phyloP scores from a whole-genome alignment of 768 basidiomycete genomes.

The Phlegmacium glaucopus region DNA sequence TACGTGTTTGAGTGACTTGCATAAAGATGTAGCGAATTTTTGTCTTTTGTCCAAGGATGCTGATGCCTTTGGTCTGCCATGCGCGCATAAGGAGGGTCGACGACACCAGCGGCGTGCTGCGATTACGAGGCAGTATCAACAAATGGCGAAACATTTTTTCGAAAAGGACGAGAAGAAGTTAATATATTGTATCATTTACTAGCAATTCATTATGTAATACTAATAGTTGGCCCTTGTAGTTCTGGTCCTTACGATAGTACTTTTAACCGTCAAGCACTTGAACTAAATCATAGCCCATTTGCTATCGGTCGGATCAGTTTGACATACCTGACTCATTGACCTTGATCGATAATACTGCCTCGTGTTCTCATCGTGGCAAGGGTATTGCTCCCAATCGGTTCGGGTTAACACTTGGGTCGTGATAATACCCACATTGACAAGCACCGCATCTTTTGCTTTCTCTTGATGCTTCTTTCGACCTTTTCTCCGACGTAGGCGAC shows the following conservation, averaged over 20 bases:
- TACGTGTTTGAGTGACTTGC: conserved; percentile 32
- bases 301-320: conserved; percentile 4
- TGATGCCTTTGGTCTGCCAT: conserved; percentile 51
- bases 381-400: conserved; percentile 22
- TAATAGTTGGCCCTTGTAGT: no score
- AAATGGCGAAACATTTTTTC: not conserved
- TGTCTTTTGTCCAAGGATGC: conserved; percentile 50
- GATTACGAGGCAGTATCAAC: not conserved
- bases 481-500: conserved; percentile 67
- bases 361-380: conserved; percentile 54
- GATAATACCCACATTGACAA: conserved; percentile 19
- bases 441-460: conserved; percentile 18
- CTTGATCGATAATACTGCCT: conserved; percentile 35
- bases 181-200: no score
- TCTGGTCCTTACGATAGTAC: no score
- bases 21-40: conserved; percentile 52
- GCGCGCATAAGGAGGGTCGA: conserved; percentile 53
- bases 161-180: no score
- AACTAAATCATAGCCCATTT: no score
- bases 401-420: conserved; percentile 25
- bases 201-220: no score
- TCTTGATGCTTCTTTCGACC: conserved; percentile 55
- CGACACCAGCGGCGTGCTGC: conserved; percentile 45
- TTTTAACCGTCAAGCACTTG: no score
- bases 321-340: conserved; percentile 5